phyloP scores from a whole-genome alignment of 257 asterid species.

The Fraxinus cuspidata region DNA sequence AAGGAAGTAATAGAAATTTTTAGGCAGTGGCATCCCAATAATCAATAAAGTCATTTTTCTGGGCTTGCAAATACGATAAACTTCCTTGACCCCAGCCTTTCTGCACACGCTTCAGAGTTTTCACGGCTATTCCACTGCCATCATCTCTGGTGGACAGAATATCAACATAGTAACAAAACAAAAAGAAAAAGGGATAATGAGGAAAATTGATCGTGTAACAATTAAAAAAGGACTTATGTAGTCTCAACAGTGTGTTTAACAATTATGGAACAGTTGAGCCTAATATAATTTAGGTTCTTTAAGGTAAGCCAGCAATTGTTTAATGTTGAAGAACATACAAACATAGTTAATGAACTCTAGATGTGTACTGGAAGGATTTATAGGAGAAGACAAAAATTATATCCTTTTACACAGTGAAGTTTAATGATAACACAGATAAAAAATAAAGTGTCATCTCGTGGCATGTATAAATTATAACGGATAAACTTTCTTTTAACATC shows the following conservation, averaged over 20 bases:
- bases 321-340: neutral
- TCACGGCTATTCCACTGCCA: constrained; percentile 76
- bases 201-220: constrained; percentile 4
- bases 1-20: constrained; percentile 8
- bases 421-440: constrained; percentile 4
- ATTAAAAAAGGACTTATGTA: constrained; percentile 6
- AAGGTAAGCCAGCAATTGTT: neutral
- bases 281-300: too few relatives aligned
- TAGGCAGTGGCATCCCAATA: constrained; percentile 39
- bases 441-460: neutral
- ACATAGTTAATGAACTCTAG: neutral
- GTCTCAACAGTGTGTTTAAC: neutral
- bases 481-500: constrained; percentile 6
- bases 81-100: constrained; percentile 91
- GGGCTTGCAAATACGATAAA: constrained; percentile 39
- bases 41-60: constrained; percentile 45
- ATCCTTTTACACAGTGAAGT: constrained; percentile 5
- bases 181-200: neutral
- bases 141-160: constrained; percentile 62
- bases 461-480: neutral
- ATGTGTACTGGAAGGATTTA: constrained; percentile 12
- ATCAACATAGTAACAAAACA: constrained; percentile 18
- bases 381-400: constrained; percentile 18
- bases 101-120: constrained; percentile 78
- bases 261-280: neutral